Conservation (phyloP, 2,329 filamentous ascomycete genomes). For the Chaetomium globosum region DNA sequence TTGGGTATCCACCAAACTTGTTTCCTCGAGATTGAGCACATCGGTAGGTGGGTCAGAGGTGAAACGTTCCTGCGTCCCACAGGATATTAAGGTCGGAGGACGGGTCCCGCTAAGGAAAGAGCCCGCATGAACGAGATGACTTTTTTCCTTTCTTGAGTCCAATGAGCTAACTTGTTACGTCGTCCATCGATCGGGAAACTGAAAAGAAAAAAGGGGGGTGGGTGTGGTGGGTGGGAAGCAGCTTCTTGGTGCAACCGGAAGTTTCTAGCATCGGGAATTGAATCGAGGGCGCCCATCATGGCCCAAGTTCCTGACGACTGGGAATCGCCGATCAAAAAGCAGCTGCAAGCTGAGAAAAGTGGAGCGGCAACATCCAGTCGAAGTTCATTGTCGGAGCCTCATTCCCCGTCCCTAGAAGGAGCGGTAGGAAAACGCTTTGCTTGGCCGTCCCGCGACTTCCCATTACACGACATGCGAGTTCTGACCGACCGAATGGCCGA, state of each 20-base stretch:
- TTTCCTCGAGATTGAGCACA: not conserved
- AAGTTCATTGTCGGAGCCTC: conserved; percentile 6
- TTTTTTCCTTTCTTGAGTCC: not conserved
- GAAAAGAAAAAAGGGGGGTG: not conserved
- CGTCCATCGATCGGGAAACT: not conserved
- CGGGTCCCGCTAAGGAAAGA: conserved; percentile 9
- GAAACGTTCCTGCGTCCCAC: conserved; percentile 11
- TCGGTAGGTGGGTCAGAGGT: conserved; percentile 8
- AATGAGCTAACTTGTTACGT: not conserved
- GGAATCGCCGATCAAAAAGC: not conserved
- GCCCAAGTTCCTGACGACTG: not conserved
- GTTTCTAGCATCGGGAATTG: conserved; percentile 3
- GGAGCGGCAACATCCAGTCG: not conserved
- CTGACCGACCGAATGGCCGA: not conserved
- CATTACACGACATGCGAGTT: not conserved
- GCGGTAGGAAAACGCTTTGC: not conserved
- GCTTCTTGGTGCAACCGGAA: not conserved
- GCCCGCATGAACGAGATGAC: conserved; percentile 15
- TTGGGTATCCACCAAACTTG: not conserved
- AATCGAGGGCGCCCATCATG: not conserved
- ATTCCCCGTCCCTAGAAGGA: not conserved
- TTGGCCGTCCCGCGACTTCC: too few species aligned
- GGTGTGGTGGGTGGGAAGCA: not conserved
- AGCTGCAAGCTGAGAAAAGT: not conserved
- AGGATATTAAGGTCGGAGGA: conserved; percentile 11